phyloP scores from a whole-genome alignment of 1,284 basidiomycete genomes.

The Peniophora sp. region DNA sequence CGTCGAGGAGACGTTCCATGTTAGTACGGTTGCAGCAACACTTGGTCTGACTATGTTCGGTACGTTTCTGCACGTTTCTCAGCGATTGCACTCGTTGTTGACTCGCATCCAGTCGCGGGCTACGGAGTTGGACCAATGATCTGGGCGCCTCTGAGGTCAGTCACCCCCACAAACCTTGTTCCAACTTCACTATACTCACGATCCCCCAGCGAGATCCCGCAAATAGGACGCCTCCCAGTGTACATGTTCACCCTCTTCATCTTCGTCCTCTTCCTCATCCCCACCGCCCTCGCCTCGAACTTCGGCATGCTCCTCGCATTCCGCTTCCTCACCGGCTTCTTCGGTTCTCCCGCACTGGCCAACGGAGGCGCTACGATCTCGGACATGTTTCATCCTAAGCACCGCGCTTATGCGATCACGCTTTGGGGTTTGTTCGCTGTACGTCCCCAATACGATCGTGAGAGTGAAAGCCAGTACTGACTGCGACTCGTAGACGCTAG shows the following conservation, averaged over 20 bases:
- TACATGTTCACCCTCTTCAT: conserved; percentile 47
- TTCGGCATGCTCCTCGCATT: conserved; percentile 50
- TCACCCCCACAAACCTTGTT: no score
- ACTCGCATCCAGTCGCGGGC: conserved; percentile 8
- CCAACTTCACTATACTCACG: not conserved
- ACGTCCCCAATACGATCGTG: not conserved
- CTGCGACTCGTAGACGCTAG: conserved; percentile 26
- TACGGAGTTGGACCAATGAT: conserved; percentile 23
- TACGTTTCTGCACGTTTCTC: conserved; percentile 4
- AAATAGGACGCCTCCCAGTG: conserved; percentile 33
- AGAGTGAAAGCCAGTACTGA: no score
- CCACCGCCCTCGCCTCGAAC: conserved; percentile 49
- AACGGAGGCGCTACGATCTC: conserved; percentile 29
- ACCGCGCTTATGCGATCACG: conserved; percentile 48
- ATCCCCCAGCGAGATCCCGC: conserved; percentile 41
- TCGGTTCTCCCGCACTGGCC: conserved; percentile 30
- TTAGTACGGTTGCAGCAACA: conserved; percentile 35
- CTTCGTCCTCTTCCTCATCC: conserved; percentile 51
- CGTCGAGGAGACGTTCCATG: conserved; percentile 39
- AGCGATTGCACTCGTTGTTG: not conserved
- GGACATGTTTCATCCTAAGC: conserved; percentile 40
- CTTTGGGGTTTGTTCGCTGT: conserved; percentile 47
- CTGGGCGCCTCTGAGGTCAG: not conserved
- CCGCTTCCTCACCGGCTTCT: conserved; percentile 56
- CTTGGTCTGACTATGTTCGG: conserved; percentile 30